Percentiles rank a stretch among this genome's conserved stretches.
These are phyloP conservation scores for Gracilaria gracilis DNA, from an alignment of 23 red algal genomes.

Conservation along the genomic window DNA sequence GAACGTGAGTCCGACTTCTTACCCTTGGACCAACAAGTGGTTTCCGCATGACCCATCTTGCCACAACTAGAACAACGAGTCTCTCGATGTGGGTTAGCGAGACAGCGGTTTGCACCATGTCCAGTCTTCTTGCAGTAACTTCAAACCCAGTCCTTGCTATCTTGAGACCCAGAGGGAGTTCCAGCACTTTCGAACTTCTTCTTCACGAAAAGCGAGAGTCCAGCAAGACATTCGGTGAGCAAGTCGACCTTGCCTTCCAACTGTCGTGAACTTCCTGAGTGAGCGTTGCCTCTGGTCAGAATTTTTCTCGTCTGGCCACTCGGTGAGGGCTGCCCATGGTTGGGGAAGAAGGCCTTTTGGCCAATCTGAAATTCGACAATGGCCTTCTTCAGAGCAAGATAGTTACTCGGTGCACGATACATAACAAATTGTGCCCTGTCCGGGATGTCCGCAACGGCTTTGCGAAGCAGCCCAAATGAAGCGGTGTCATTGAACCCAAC, in stretches of 20 bases:
- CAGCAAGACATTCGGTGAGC: background rate
- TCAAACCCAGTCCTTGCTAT: background rate
- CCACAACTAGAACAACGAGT: background rate
- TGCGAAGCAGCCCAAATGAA: background rate
- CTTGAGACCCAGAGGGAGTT: background rate
- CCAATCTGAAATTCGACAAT: background rate
- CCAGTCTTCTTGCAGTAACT: background rate
- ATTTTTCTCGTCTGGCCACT: background rate
- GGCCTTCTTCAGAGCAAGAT: background rate
- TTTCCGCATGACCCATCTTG: constrained; percentile 12
- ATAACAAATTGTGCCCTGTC: constrained; percentile 5
- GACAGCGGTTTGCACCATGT: background rate
- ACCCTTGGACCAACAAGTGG: constrained; percentile 14
- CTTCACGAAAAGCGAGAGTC: background rate
- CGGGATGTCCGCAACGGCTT: background rate
- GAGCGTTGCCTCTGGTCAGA: background rate
- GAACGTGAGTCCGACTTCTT: background rate
- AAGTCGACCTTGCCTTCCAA: background rate
- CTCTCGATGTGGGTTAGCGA: background rate
- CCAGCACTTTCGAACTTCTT: background rate
- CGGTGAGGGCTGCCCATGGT: background rate
- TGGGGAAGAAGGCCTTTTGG: background rate
- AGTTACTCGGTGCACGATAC: constrained; percentile 7
- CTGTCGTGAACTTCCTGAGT: background rate
- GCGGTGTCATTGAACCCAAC: constrained; percentile 5